phyloP scores from a whole-genome alignment of 2,329 filamentous ascomycete genomes.

The Zopfia rhizophila region DNA sequence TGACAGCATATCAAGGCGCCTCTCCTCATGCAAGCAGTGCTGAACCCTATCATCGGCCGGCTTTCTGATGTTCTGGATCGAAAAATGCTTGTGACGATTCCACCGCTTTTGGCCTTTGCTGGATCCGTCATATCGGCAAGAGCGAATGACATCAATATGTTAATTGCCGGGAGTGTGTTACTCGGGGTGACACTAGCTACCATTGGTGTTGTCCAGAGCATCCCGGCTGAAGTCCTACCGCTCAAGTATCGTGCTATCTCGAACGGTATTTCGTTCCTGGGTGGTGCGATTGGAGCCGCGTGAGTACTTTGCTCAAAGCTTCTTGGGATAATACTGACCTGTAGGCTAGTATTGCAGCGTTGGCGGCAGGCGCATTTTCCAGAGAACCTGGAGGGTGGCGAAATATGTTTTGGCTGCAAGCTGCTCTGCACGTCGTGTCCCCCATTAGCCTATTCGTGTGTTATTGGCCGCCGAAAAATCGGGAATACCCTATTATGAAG shows the following conservation, averaged over 20 bases:
- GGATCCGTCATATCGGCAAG: constrained; percentile 63
- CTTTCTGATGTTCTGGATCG: constrained; percentile 64
- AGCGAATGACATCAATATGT: constrained; percentile 61
- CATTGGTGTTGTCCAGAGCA: constrained; percentile 62
- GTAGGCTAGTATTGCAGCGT: constrained; percentile 60
- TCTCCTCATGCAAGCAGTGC: constrained; percentile 63
- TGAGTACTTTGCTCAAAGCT: constrained; percentile 37
- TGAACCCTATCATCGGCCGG: constrained; percentile 63
- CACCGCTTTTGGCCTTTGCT: constrained; percentile 61
- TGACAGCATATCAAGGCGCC: constrained; percentile 58
- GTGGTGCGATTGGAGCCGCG: constrained; percentile 61
- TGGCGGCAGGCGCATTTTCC: constrained; percentile 63
- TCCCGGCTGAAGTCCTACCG: constrained; percentile 63
- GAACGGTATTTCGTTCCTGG: constrained; percentile 62
- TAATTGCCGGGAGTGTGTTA: constrained; percentile 63
- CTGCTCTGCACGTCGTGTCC: constrained; percentile 62
- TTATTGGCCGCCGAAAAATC: constrained; percentile 58
- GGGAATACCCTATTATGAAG: constrained; percentile 53
- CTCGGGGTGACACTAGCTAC: constrained; percentile 63
- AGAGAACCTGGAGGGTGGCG: constrained; percentile 63
- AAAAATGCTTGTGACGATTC: constrained; percentile 60
- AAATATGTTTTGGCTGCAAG: constrained; percentile 69
- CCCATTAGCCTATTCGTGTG: constrained; percentile 60
- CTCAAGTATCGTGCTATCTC: constrained; percentile 63
- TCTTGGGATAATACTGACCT: constrained; percentile 46